phyloP scores from a whole-genome alignment of 2,329 filamentous ascomycete genomes.

The Neoascochyta sp. region DNA sequence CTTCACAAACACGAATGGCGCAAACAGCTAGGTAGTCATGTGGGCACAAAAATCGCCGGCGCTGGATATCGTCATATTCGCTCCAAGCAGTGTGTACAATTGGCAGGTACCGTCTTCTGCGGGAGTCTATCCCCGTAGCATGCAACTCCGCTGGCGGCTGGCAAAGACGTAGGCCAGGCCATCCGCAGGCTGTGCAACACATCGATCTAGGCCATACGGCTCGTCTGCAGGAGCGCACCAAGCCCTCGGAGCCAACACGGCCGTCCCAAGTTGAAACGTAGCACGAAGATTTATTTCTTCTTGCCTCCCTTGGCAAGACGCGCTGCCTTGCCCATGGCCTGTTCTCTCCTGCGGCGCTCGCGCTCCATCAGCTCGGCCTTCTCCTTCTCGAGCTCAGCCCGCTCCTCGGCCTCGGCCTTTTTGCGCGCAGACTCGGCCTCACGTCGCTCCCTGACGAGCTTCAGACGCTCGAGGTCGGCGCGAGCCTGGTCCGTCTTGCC shows the following conservation, averaged over 20 bases:
- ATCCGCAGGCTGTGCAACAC: conserved; percentile 28
- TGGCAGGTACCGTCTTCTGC: conserved; percentile 5
- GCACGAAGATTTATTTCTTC: conserved; percentile 44
- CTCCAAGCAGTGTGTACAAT: too few relatives aligned
- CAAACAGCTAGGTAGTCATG: too few relatives aligned
- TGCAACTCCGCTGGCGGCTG: conserved; percentile 3
- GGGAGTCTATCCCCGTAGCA: conserved; percentile 7
- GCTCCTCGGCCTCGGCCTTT: conserved; percentile 60
- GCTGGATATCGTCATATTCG: too few relatives aligned
- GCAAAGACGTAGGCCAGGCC: conserved; percentile 2
- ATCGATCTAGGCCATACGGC: conserved; percentile 2
- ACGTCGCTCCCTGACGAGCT: conserved; percentile 77
- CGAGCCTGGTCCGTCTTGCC: conserved; percentile 97
- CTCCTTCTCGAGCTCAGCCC: conserved; percentile 54
- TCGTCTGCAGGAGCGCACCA: not conserved
- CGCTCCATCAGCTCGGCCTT: conserved; percentile 49
- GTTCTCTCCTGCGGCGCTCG: conserved; percentile 48
- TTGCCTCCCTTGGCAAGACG: conserved; percentile 38
- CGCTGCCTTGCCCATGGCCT: conserved; percentile 46
- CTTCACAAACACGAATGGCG: too few relatives aligned
- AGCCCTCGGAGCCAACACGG: not conserved
- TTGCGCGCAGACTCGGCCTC: conserved; percentile 79
- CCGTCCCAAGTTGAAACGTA: too few relatives aligned
- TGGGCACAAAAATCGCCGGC: too few relatives aligned
- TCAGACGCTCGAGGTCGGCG: conserved; percentile 79